Percentiles rank a stretch among this genome's conserved stretches.
Conservation (phyloP, 2,329 filamentous ascomycete genomes). For the Sporothrix pseudoabietina region DNA sequence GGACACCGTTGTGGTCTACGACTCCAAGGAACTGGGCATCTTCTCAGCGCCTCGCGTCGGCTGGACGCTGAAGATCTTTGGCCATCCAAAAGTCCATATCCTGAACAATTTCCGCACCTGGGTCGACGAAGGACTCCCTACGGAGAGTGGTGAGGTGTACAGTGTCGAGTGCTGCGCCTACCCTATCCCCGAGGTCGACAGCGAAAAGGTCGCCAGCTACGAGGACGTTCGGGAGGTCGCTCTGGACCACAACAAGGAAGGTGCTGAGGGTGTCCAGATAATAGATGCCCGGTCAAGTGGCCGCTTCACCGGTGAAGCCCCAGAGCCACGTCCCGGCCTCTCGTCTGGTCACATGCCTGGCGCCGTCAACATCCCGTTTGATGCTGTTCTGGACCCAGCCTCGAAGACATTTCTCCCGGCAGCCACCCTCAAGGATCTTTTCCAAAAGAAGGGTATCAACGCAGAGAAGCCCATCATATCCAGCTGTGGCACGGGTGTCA, state of each 20-base stretch:
- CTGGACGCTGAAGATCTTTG: constrained; percentile 91
- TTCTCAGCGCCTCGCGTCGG: constrained; percentile 92
- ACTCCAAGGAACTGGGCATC: constrained; percentile 86
- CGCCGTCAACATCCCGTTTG: constrained; percentile 79
- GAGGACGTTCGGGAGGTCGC: constrained; percentile 81
- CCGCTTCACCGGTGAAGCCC: constrained; percentile 78
- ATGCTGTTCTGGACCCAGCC: constrained; percentile 75
- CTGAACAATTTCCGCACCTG: constrained; percentile 96
- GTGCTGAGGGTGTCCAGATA: constrained; percentile 79
- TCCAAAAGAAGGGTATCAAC: constrained; percentile 78
- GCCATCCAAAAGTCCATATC: constrained; percentile 83
- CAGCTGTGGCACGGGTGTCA: constrained; percentile 92
- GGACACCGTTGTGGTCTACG: constrained; percentile 92
- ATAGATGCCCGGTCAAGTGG: constrained; percentile 81
- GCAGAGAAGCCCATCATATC: constrained; percentile 78
- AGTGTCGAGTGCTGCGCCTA: constrained; percentile 66
- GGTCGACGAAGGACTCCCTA: constrained; percentile 79
- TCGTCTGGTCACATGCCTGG: constrained; percentile 91
- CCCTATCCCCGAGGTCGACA: constrained; percentile 62
- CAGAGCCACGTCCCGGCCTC: constrained; percentile 83
- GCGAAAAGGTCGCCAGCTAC: constrained; percentile 71
- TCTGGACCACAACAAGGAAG: constrained; percentile 76
- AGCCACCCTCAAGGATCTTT: constrained; percentile 72
- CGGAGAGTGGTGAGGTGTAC: constrained; percentile 76
- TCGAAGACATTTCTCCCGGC: constrained; percentile 78